Conservation (phyloP, 2,329 filamentous ascomycete genomes). For the Botryotinia calthae region DNA sequence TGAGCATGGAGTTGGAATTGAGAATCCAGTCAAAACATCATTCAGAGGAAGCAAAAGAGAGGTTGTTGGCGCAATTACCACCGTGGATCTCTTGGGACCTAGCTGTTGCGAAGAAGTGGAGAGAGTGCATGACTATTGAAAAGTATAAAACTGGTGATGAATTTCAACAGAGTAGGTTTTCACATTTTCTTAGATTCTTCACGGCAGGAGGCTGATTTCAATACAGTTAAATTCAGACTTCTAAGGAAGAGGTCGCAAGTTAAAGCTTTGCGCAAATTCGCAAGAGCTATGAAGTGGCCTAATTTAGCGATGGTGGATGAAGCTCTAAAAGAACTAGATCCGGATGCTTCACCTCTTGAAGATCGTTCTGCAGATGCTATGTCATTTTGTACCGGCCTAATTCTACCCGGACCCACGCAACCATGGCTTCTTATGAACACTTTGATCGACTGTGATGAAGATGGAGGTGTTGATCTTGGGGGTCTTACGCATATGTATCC, state of each 20-base stretch:
- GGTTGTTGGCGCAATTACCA: constrained; percentile 62
- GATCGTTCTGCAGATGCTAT: constrained; percentile 67
- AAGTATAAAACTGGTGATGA: constrained; percentile 51
- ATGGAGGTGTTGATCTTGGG: constrained; percentile 62
- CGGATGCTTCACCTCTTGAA: constrained; percentile 54
- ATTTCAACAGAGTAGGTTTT: constrained; percentile 48
- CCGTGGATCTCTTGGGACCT: constrained; percentile 71
- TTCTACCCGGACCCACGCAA: constrained; percentile 67
- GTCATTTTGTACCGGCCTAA: constrained; percentile 73
- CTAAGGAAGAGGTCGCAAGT: constrained; percentile 64
- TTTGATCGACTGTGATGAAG: constrained; percentile 71
- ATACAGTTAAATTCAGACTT: constrained; percentile 57
- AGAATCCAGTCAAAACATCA: constrained; percentile 64
- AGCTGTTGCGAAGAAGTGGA: constrained; percentile 71
- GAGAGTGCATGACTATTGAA: constrained; percentile 66
- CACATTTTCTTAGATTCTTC: background rate
- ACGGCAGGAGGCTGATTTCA: constrained; percentile 20
- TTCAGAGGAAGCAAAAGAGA: constrained; percentile 61
- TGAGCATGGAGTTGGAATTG: constrained; percentile 69
- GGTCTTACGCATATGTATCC: constrained; percentile 67
- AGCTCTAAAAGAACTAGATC: constrained; percentile 54
- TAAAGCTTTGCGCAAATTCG: constrained; percentile 66
- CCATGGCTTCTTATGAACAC: constrained; percentile 78
- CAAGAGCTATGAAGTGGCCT: constrained; percentile 73
- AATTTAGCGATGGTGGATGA: constrained; percentile 65